Base-by-base conservation (phyloP, 768 basidiomycete genomes). In the Suillus bovinus region DNA sequence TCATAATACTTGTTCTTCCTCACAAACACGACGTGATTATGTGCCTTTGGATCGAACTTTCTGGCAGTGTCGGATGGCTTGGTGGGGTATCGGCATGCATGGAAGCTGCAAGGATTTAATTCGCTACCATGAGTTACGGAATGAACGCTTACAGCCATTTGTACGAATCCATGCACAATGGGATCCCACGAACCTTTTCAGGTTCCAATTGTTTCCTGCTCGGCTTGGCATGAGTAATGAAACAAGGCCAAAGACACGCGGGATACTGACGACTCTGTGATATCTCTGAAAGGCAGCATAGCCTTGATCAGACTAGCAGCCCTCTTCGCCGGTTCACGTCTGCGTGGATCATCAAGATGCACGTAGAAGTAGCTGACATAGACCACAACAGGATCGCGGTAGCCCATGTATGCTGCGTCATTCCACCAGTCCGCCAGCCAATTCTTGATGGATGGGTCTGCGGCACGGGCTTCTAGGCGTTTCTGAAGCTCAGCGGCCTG, bases 361-460 rank as follows among this genome's bases (percentile, higher is more conserved):
- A 95, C 84, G 73, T 93, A 99, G 79, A 90, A 99, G 80, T 99
- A 99, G 82, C 89, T 94, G 69, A 96, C 94, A 66, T 87, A 91
- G 16, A 96, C 91, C 34, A 96, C 89, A 54, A 97, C 92, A 2
- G 95, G 88, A 68, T 96, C 96, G 54, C 93, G 84, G 71, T 92
- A 93, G 7, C 79, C 89, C 89, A 93, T 88, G 72, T 91, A 93
- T 20, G 96, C 96, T 5, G 75, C 84, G 39, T 97, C 93, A 76
- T 99, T 96, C 96, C 96, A 99, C 97, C 97, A 99, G 58, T 96
- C 94, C 53, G 85, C 83, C n/a, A 99, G 81, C 97, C 97, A 99
- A 79, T 83, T 95, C 68, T 79, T 80, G 58, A 78, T 74, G 20
- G 75, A 74, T 1, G 85, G 83, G 29, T 85, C 80, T 0, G 81